These are phyloP conservation scores for Leishmania tropica DNA, from an alignment of 208 protist species.

Conservation along the genomic window DNA sequence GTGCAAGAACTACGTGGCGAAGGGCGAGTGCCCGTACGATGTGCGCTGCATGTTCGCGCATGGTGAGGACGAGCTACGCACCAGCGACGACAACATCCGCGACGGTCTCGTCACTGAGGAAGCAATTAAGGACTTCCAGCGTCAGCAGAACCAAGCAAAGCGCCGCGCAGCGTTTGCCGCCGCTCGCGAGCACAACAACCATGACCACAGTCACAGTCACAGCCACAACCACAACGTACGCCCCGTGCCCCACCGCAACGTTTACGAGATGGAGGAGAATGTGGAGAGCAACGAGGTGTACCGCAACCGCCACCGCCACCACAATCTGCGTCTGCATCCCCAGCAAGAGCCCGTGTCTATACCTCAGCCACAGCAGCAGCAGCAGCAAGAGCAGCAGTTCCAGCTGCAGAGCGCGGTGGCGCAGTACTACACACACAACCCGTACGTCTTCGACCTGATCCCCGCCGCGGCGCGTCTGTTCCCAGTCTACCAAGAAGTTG, in stretches of 20 bases:
- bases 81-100: constrained; percentile 61
- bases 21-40: constrained; percentile 64
- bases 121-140: constrained; percentile 67
- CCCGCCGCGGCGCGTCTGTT: constrained; percentile 35
- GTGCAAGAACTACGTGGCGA: constrained; percentile 68
- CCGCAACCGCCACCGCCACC: constrained; percentile 2
- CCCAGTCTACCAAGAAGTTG: constrained; percentile 16
- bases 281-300: background rate
- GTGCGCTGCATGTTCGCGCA: constrained; percentile 82
- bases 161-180: constrained; percentile 17
- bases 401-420: background rate
- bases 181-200: constrained; percentile 7
- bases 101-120: constrained; percentile 67
- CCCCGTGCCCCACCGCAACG: background rate
- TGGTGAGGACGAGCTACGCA: constrained; percentile 72
- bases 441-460: constrained; percentile 48
- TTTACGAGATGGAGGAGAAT: constrained; percentile 10
- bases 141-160: constrained; percentile 25
- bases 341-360: background rate
- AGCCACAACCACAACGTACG: background rate
- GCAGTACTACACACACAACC: constrained; percentile 45
- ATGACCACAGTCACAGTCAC: background rate
- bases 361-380: background rate
- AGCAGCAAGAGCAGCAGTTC: background rate
- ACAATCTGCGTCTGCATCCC: background rate